Conservation (phyloP, 139 green algal species). For the Chlamydomonas sphaeroides region DNA sequence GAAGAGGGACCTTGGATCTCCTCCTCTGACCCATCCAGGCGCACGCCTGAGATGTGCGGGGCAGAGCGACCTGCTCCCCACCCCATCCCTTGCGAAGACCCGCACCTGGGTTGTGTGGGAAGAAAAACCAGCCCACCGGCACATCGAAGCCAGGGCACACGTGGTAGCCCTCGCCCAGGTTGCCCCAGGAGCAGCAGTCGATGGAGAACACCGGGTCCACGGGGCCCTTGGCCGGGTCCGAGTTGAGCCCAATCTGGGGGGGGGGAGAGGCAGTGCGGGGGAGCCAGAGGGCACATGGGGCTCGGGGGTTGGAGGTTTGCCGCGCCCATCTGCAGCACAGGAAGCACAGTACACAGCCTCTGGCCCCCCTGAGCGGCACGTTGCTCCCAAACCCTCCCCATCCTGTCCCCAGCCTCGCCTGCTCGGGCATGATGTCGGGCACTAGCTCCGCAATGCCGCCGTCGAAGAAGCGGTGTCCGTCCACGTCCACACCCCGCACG, state of each 20-base stretch:
- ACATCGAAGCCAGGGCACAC: background rate
- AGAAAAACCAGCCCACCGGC: constrained; percentile 6
- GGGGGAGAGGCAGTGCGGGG: no score
- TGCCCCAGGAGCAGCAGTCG: background rate
- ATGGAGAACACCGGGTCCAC: background rate
- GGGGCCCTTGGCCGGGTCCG: background rate
- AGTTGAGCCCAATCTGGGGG: background rate
- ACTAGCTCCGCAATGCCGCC: background rate
- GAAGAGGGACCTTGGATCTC: no score
- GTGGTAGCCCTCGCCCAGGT: background rate
- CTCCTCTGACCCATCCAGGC: no score
- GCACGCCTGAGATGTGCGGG: no score
- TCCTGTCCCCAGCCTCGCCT: no score
- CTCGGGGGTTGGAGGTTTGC: no score
- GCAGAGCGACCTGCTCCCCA: no score
- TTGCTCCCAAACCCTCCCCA: background rate
- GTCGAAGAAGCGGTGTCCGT: constrained; percentile 1
- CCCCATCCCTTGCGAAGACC: no score
- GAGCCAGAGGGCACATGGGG: no score
- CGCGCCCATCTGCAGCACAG: no score
- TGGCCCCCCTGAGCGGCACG: no score
- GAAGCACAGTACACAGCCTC: no score
- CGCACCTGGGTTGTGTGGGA: background rate
- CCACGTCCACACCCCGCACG: background rate
- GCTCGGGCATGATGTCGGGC: constrained; percentile 1